Base-by-base conservation (phyloP, 1,284 basidiomycete genomes). In the Ceratorhiza oryzae-sativae region DNA sequence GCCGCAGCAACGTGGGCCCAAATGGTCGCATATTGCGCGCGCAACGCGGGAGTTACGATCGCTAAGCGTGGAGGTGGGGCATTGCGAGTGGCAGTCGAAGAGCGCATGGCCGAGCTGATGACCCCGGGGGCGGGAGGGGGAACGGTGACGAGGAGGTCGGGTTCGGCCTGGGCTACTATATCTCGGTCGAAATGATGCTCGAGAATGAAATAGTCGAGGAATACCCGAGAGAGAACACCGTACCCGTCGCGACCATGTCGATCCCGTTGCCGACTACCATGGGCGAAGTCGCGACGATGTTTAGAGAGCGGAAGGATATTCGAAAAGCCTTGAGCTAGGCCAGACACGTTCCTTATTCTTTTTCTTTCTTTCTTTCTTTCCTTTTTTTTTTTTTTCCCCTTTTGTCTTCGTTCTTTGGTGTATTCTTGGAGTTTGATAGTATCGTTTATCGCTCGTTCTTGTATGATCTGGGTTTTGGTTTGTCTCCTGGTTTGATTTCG, bases 291-390 rank as follows among this genome's bases (percentile, higher is more conserved):
- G 65, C 65, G 1, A 56, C 39, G 4, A 27, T 58, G 39, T 70
- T 70, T 41, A 70, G 65, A 41, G 53, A 70, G 25, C 65, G 65
- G 20, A 70, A 58, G 41, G 65, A 70, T 25, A 70, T 70, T n/a
- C 36, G 65, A 34, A 56, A 34, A 20, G 65, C 65, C 41, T 70
- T 70, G 41, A 70, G 65, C 41, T 70, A 65, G 62, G 34, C n/a
- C 61, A 30, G 25, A 45, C 65, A 30, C 49, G 36, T 46, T 45
- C 25, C 30, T 46, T 48, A 15, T 10, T 48, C 58, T 56, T 27
- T 45, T 46, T 25, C 13, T 51, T 42, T 23, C 1, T 25, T 20
- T 39, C 39, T 6, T 39, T 34, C n/a, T n/a, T 60, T 25, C 18
- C 15, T 27, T 61, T 25, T 36, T 58, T 32, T 15, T 30, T 32